Evolutionary conservation across 352 stramenopile species (phyloP).

Genomic region (Aphanomyces astaci): DNA sequence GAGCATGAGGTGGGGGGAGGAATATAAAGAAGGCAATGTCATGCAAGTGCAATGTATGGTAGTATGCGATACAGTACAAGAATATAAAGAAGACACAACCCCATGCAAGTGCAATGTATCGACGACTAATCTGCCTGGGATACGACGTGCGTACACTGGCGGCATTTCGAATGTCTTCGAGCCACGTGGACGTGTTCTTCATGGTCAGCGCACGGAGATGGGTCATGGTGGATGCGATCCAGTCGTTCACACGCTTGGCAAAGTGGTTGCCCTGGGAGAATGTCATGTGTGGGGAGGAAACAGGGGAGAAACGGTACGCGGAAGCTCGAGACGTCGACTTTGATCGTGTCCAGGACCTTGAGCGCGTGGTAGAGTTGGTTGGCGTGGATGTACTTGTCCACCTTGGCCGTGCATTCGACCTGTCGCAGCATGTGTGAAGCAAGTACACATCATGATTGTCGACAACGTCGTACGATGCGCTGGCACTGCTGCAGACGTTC

Average conservation of each 20-base stretch:
- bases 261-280: constrained; percentile 53
- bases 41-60: too few species aligned
- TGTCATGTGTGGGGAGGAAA: not conserved
- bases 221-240: constrained; percentile 61
- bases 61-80: too few species aligned
- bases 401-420: constrained; percentile 53
- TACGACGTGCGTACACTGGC: too few species aligned
- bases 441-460: not conserved
- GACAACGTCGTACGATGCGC: constrained; percentile 41
- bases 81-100: not conserved
- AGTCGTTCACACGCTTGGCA: constrained; percentile 67
- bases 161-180: constrained; percentile 57
- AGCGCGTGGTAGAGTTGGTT: constrained; percentile 70
- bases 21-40: not conserved
- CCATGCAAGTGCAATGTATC: not conserved
- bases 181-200: constrained; percentile 48
- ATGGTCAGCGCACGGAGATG: constrained; percentile 72
- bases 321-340: constrained; percentile 56
- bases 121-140: not conserved
- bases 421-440: constrained; percentile 24
- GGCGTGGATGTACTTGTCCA: constrained; percentile 58
- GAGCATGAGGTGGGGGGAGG: not conserved
- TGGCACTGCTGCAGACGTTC: constrained; percentile 75
- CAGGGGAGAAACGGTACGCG: constrained; percentile 30
- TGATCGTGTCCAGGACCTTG: constrained; percentile 63